phyloP scores from a whole-genome alignment of 495 filamentous ascomycete genomes.

The Penicillium egyptiacum region DNA sequence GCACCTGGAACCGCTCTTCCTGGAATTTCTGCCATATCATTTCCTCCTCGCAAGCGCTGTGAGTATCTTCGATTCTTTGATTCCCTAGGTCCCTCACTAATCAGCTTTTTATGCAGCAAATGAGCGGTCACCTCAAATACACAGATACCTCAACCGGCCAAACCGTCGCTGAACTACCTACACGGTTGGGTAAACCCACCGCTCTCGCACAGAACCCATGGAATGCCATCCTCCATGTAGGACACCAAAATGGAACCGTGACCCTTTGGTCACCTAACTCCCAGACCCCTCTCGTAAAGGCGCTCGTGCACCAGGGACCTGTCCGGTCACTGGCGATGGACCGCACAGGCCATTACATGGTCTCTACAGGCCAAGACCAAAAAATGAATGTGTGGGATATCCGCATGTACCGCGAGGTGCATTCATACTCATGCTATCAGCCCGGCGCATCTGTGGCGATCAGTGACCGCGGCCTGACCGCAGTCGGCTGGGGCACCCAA shows the following conservation, averaged over 20 bases:
- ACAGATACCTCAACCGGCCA: conserved; percentile 93
- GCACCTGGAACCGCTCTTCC: conserved; percentile 87
- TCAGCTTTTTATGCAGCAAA: conserved; percentile 52
- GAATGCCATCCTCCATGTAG: conserved; percentile 87
- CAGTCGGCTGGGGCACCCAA: conserved; percentile 89
- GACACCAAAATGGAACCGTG: conserved; percentile 92
- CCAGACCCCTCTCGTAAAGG: conserved; percentile 80
- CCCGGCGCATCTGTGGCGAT: conserved; percentile 85
- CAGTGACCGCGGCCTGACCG: conserved; percentile 81
- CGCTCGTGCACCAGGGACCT: conserved; percentile 92
- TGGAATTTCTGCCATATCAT: conserved; percentile 96
- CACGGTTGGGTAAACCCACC: conserved; percentile 79
- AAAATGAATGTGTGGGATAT: conserved; percentile 97
- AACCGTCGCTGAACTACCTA: conserved; percentile 78
- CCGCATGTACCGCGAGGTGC: conserved; percentile 87
- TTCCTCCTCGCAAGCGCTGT: conserved; percentile 87
- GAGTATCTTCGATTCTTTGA: conserved; percentile 30
- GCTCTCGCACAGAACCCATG: conserved; percentile 82
- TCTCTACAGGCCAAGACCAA: conserved; percentile 84
- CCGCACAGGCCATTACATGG: conserved; percentile 92
- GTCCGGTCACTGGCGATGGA: conserved; percentile 85
- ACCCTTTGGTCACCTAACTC: conserved; percentile 96
- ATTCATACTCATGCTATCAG: conserved; percentile 81
- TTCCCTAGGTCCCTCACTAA: conserved; percentile 3
- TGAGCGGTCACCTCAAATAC: conserved; percentile 84